Percentiles rank a stretch among this genome's conserved stretches.
Conservation (phyloP, 495 filamentous ascomycete species). For the Aspergillus homomorphus region DNA sequence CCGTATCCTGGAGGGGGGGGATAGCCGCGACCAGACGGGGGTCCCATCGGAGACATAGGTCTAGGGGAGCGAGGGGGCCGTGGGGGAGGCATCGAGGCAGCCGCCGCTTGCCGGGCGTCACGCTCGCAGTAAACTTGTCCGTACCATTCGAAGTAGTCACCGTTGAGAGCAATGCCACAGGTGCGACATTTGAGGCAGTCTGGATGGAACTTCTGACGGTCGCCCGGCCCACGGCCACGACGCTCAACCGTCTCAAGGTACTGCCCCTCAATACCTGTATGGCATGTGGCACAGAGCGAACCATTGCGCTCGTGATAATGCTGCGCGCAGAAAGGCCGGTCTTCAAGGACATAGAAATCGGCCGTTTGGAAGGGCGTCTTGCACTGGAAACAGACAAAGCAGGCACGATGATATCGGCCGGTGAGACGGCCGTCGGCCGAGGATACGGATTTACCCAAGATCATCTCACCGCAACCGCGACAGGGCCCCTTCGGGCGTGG, state of each 20-base stretch:
- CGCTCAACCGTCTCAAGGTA: conserved; percentile 75
- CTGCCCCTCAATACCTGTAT: conserved; percentile 85
- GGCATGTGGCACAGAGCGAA: conserved; percentile 76
- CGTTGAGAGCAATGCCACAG: conserved; percentile 50
- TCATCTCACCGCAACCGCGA: conserved; percentile 73
- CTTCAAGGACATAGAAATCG: conserved; percentile 88
- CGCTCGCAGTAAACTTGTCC: conserved; percentile 75
- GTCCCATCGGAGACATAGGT: conserved; percentile 28
- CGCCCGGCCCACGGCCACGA: conserved; percentile 40
- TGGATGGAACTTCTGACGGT: conserved; percentile 77
- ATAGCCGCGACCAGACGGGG: conserved; percentile 19
- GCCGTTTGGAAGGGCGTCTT: conserved; percentile 75
- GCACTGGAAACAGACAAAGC: conserved; percentile 90
- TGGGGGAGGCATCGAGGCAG: conserved; percentile 35
- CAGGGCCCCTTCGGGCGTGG: conserved; percentile 66
- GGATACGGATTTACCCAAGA: conserved; percentile 88
- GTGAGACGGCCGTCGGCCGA: conserved; percentile 91
- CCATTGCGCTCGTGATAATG: conserved; percentile 93
- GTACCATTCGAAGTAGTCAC: conserved; percentile 70
- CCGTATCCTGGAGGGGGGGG: conserved; percentile 26
- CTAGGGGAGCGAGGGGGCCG: conserved; percentile 32
- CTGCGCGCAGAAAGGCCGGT: conserved; percentile 83
- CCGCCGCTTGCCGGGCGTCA: conserved; percentile 67
- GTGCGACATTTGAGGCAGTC: conserved; percentile 76
- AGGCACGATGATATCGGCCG: conserved; percentile 88